Conservation (phyloP, 2,329 filamentous ascomycete species). For the Trichoderma sp. region DNA sequence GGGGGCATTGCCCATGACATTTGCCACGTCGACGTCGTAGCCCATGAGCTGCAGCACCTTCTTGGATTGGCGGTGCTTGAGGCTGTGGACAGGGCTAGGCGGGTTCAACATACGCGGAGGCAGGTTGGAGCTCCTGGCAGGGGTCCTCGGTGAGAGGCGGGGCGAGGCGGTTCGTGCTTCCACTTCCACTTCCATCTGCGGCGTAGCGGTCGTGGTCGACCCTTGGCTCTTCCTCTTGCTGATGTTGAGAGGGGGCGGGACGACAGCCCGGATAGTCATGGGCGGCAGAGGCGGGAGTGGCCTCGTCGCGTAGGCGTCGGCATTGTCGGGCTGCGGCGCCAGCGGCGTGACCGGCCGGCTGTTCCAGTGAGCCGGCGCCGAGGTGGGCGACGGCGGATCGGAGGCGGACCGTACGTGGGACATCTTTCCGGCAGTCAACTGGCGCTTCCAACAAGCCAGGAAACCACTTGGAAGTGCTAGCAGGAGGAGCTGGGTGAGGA, state of each 20-base stretch:
- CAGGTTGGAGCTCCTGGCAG: neutral
- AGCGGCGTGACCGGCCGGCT: constrained; percentile 13
- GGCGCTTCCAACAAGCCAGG: neutral
- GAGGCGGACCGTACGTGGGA: constrained; percentile 17
- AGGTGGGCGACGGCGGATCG: constrained; percentile 15
- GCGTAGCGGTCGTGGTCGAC: neutral
- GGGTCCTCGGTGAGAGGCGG: constrained; percentile 1
- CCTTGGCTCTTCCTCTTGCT: constrained; percentile 17
- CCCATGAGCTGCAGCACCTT: constrained; percentile 50
- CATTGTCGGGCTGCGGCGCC: constrained; percentile 10
- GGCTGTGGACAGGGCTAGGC: constrained; percentile 21
- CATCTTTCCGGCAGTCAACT: constrained; percentile 13
- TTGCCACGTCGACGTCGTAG: constrained; percentile 40
- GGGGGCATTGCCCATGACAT: constrained; percentile 8
- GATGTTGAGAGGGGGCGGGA: constrained; percentile 27
- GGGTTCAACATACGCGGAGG: constrained; percentile 5
- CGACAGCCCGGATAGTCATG: neutral
- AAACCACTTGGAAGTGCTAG: neutral
- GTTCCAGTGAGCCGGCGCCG: constrained; percentile 3
- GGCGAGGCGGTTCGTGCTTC: constrained; percentile 20
- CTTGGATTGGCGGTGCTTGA: constrained; percentile 37
- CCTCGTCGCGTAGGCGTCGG: constrained; percentile 11
- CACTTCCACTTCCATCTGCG: neutral
- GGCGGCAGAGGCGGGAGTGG: constrained; percentile 21
- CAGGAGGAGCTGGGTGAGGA: neutral